Evolutionary conservation across 768 basidiomycete species (phyloP).

Genomic region (Baorangia bicolor): DNA sequence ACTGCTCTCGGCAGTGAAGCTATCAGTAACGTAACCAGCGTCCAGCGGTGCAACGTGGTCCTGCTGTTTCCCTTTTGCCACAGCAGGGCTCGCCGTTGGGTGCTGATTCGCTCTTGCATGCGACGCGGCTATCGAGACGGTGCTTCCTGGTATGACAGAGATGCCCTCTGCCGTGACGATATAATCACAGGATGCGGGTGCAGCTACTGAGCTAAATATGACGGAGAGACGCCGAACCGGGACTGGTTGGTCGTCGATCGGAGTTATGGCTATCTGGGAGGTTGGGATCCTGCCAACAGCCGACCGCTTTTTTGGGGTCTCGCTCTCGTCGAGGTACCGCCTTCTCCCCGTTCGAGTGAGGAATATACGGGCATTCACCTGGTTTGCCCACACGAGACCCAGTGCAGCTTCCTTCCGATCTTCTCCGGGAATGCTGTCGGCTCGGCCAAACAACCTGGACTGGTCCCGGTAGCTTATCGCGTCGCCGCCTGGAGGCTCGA

Average conservation of each 20-base stretch:
- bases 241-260: constrained; percentile 42
- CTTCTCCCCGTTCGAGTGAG: constrained; percentile 74
- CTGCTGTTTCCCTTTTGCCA: background rate
- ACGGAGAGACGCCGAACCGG: constrained; percentile 72
- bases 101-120: background rate
- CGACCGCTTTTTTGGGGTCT: constrained; percentile 28
- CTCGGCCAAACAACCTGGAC: constrained; percentile 71
- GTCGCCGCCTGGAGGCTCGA: constrained; percentile 8
- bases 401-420: constrained; percentile 76
- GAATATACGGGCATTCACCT: constrained; percentile 83
- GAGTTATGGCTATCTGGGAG: background rate
- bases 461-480: constrained; percentile 67
- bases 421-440: constrained; percentile 56
- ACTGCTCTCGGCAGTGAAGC: constrained; percentile 11
- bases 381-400: constrained; percentile 93
- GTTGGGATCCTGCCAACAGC: constrained; percentile 8
- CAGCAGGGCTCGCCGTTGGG: constrained; percentile 11
- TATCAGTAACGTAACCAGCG: constrained; percentile 33
- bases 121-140: constrained; percentile 3
- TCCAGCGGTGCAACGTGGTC: constrained; percentile 37
- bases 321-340: constrained; percentile 46
- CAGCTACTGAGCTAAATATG: constrained; percentile 68
- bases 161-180: constrained; percentile 67
- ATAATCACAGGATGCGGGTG: constrained; percentile 68
- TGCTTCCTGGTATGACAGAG: constrained; percentile 28